Evolutionary conservation across 495 filamentous ascomycete genomes (phyloP).

Genomic region (Xylaria grammica): DNA sequence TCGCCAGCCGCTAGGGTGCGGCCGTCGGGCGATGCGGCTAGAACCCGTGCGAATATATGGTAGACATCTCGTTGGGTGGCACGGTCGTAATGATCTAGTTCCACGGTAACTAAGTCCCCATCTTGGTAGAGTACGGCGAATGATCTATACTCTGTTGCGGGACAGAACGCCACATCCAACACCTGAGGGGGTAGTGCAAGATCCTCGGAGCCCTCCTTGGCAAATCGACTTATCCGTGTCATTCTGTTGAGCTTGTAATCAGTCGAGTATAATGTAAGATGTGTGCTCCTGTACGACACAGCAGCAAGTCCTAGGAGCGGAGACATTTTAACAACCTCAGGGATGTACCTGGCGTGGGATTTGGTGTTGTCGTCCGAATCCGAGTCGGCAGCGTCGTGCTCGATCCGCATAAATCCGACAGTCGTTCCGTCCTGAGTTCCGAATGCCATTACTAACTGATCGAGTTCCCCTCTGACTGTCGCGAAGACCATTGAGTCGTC

Average conservation of each 20-base stretch:
- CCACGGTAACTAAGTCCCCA: conserved; percentile 29
- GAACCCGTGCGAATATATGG: conserved; percentile 27
- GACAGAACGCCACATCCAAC: conserved; percentile 30
- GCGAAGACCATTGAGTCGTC: conserved; percentile 29
- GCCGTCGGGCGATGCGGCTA: conserved; percentile 31
- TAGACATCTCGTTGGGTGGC: conserved; percentile 21
- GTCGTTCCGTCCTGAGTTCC: background rate
- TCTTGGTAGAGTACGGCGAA: conserved; percentile 33
- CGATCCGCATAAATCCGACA: conserved; percentile 24
- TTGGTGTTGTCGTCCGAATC: conserved; percentile 26
- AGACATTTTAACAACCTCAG: background rate
- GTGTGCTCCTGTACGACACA: background rate
- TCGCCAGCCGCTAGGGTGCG: conserved; percentile 30
- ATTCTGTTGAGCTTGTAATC: conserved; percentile 1
- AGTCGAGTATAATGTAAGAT: background rate
- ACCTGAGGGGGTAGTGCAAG: conserved; percentile 24
- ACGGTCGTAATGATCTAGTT: conserved; percentile 21
- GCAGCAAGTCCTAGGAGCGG: background rate
- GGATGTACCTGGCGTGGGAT: background rate
- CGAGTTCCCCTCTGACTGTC: conserved; percentile 12
- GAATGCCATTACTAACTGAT: background rate
- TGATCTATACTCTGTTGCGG: conserved; percentile 27
- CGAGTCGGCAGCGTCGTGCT: conserved; percentile 15
- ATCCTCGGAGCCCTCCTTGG: conserved; percentile 31
- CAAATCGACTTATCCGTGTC: conserved; percentile 23